Percentiles rank a stretch among this genome's conserved stretches.
Conservation (phyloP, 306 rosid species). For the Castanea crenata region DNA sequence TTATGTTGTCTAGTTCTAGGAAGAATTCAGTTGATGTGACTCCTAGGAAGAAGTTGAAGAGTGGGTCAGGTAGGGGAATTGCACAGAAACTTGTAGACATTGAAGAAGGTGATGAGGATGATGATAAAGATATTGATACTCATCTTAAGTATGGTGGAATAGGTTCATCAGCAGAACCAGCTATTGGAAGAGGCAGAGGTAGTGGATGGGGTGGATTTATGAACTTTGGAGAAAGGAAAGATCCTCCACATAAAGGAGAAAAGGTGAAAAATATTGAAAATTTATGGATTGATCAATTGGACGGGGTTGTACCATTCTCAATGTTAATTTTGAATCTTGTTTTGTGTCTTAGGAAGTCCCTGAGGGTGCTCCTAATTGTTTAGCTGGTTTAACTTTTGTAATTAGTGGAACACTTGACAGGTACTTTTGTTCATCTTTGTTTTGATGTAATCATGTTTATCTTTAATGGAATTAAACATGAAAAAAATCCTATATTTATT, state of each 20-base stretch:
- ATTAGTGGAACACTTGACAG: conserved; percentile 98
- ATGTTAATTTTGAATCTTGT: conserved; percentile 22
- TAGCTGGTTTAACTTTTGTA: conserved; percentile 84
- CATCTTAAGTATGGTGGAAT: conserved; percentile 65
- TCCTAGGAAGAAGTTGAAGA: conserved; percentile 71
- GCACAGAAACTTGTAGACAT: conserved; percentile 38
- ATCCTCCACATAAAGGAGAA: conserved; percentile 96
- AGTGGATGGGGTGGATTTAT: conserved; percentile 90
- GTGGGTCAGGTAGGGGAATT: conserved; percentile 62
- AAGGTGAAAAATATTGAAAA: conserved; percentile 53
- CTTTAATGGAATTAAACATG: neutral
- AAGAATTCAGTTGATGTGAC: conserved; percentile 53
- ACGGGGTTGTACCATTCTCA: conserved; percentile 4
- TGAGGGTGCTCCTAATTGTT: conserved; percentile 88
- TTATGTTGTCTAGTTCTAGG: conserved; percentile 31
- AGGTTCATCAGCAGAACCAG: conserved; percentile 52
- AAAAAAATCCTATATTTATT: neutral
- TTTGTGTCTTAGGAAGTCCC: conserved; percentile 79
- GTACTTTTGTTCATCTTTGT: conserved; percentile 30
- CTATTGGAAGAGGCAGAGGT: conserved; percentile 90
- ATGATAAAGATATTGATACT: conserved; percentile 37
- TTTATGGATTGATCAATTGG: conserved; percentile 13
- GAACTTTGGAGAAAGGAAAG: conserved; percentile 96
- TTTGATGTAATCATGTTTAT: conserved; percentile 6
- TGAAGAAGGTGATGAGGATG: conserved; percentile 65